Conservation (phyloP, 345 rosid species). For the Eucalyptus pauciflora region DNA sequence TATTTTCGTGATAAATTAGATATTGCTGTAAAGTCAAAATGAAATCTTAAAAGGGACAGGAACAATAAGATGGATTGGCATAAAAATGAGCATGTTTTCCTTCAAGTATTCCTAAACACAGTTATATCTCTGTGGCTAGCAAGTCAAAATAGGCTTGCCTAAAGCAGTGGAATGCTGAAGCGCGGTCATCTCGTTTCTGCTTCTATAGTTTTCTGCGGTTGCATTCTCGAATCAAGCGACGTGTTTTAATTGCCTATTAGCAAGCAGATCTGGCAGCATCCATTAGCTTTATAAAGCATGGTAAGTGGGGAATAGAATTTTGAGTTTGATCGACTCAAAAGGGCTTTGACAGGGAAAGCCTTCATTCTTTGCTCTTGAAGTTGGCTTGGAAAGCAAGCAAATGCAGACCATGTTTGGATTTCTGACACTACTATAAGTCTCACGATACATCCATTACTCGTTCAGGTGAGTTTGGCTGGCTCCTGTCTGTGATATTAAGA, state of each 20-base stretch:
- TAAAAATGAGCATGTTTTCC: not conserved
- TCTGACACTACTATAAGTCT: not conserved
- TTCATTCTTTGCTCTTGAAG: not conserved
- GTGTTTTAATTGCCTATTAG: not conserved
- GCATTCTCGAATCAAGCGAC: not conserved
- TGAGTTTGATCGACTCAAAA: too few species aligned
- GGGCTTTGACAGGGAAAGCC: not conserved
- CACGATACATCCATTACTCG: not conserved
- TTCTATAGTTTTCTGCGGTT: not conserved
- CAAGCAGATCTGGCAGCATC: not conserved
- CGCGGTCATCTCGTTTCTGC: not conserved
- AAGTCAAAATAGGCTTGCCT: not conserved
- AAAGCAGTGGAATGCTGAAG: not conserved
- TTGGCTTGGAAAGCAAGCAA: not conserved
- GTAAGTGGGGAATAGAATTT: too few species aligned
- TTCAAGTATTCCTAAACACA: not conserved
- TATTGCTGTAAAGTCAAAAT: not conserved
- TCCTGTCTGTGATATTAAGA: not conserved
- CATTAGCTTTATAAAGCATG: too few species aligned
- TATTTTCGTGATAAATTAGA: not conserved
- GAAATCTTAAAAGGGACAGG: not conserved
- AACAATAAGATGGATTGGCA: not conserved
- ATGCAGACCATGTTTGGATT: not conserved
- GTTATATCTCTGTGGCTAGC: not conserved
- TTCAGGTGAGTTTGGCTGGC: not conserved